Evolutionary conservation across 2,329 filamentous ascomycete genomes (phyloP).

Genomic region (Diplodia corticola): DNA sequence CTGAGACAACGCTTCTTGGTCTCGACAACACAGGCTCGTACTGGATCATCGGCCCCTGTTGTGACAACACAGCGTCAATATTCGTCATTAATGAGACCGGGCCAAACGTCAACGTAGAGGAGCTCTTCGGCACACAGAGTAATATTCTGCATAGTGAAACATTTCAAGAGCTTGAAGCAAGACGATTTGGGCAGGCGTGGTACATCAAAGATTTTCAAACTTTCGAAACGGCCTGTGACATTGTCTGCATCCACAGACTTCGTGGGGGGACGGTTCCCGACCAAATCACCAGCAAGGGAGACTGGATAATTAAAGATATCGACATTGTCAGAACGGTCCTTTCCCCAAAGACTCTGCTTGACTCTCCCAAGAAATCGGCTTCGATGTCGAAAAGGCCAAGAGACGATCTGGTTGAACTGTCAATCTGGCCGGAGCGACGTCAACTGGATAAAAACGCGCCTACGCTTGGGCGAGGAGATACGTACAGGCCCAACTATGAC

Average conservation of each 20-base stretch:
- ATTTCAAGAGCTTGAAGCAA: constrained; percentile 1
- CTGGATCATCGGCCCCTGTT: neutral
- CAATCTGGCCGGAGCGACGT: neutral
- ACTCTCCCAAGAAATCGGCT: neutral
- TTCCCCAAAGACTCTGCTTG: neutral
- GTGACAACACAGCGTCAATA: neutral
- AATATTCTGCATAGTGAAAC: neutral
- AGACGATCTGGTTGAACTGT: neutral
- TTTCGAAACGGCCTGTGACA: neutral
- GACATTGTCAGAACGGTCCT: neutral
- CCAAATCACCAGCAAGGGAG: neutral
- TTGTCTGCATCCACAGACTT: neutral
- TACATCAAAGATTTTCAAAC: neutral
- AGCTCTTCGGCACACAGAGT: neutral
- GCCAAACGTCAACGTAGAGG: neutral
- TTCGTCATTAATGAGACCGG: neutral
- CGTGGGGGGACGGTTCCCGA: neutral
- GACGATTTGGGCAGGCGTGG: neutral
- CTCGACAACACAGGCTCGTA: constrained; percentile 6
- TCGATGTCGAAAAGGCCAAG: constrained; percentile 9
- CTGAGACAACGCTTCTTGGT: neutral
- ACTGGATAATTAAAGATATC: neutral
- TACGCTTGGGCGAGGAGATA: neutral
- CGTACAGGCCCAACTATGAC: constrained; percentile 7
- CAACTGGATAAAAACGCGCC: neutral